These are phyloP conservation scores for Suillus decipiens DNA, from an alignment of 768 basidiomycete species.

Conservation along the genomic window DNA sequence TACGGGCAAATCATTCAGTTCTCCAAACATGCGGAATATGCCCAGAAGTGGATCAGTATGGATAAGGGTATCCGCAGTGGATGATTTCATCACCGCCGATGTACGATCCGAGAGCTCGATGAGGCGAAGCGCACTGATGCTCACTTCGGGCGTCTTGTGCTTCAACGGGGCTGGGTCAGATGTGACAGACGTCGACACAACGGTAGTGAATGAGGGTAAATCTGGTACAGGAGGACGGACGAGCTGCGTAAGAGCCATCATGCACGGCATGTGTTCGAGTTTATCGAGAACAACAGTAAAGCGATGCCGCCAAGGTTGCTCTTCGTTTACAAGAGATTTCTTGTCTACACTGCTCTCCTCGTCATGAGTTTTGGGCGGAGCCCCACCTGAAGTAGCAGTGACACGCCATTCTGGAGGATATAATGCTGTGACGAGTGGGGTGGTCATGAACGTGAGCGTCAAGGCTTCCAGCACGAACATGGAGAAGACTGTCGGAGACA, in stretches of 20 bases:
- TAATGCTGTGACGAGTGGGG: slow-evolving; percentile 64
- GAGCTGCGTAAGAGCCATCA: slow-evolving; percentile 89
- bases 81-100: slow-evolving; percentile 64
- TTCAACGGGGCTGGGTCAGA: slow-evolving; percentile 7
- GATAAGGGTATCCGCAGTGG: slow-evolving; percentile 65
- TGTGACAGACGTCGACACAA: slow-evolving; percentile 11
- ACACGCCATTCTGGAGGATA: slow-evolving; percentile 66
- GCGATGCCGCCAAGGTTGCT: slow-evolving; percentile 47
- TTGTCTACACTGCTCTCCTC: slow-evolving; percentile 30
- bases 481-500: slow-evolving; percentile 78
- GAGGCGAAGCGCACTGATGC: slow-evolving; percentile 78
- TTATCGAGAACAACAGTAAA: slow-evolving; percentile 90
- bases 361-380: slow-evolving; percentile 22
- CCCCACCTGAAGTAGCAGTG: slow-evolving; percentile 42
- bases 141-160: slow-evolving; percentile 33
- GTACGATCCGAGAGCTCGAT: slow-evolving; percentile 78
- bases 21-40: slow-evolving; percentile 77
- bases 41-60: slow-evolving; percentile 71
- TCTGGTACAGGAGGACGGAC: slow-evolving; percentile 46
- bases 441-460: slow-evolving; percentile 83
- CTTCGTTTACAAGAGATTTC: slow-evolving; percentile 15
- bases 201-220: slow-evolving; percentile 12
- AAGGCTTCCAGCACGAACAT: slow-evolving; percentile 94
- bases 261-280: slow-evolving; percentile 83
- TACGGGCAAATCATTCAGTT: slow-evolving; percentile 57